Evolutionary conservation across 495 filamentous ascomycete genomes (phyloP).

Genomic region (Talaromyces adpressus): DNA sequence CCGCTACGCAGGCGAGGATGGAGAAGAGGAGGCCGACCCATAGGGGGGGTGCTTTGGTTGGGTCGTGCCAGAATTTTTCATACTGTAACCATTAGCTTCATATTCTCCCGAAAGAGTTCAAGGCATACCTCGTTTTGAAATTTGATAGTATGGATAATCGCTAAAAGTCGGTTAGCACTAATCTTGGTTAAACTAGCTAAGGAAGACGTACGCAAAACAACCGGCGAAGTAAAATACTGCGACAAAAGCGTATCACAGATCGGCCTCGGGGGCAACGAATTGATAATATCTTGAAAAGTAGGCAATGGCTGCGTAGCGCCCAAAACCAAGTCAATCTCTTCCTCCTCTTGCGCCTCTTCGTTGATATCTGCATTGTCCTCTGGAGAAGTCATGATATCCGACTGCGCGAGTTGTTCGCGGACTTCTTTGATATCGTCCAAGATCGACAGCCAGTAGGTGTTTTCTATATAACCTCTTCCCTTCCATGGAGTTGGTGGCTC

Average conservation of each 20-base stretch:
- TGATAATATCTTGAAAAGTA: slow-evolving; percentile 23
- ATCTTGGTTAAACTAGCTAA: too few relatives aligned
- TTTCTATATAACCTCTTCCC: slow-evolving; percentile 32
- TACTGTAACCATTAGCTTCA: slow-evolving; percentile 23
- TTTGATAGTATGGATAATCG: slow-evolving; percentile 15
- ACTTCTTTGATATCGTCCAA: slow-evolving; percentile 36
- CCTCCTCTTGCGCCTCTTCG: slow-evolving; percentile 16
- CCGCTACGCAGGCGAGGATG: slow-evolving; percentile 3
- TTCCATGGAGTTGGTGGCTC: background rate
- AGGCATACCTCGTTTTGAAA: slow-evolving; percentile 16
- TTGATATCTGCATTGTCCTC: slow-evolving; percentile 14
- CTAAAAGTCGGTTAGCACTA: slow-evolving; percentile 6
- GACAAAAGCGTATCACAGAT: slow-evolving; percentile 36
- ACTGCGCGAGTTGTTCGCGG: slow-evolving; percentile 23
- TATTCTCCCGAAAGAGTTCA: background rate
- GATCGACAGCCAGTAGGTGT: slow-evolving; percentile 52
- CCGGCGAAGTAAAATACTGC: slow-evolving; percentile 41
- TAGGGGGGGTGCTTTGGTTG: slow-evolving; percentile 22
- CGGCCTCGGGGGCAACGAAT: slow-evolving; percentile 27
- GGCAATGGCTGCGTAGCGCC: slow-evolving; percentile 20
- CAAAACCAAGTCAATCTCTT: slow-evolving; percentile 24
- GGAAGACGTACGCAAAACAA: slow-evolving; percentile 18
- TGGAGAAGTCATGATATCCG: slow-evolving; percentile 7
- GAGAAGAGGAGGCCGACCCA: slow-evolving; percentile 32
- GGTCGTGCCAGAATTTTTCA: slow-evolving; percentile 38